phyloP scores from a whole-genome alignment of 352 stramenopile species.

The Plasmopara halstedii region DNA sequence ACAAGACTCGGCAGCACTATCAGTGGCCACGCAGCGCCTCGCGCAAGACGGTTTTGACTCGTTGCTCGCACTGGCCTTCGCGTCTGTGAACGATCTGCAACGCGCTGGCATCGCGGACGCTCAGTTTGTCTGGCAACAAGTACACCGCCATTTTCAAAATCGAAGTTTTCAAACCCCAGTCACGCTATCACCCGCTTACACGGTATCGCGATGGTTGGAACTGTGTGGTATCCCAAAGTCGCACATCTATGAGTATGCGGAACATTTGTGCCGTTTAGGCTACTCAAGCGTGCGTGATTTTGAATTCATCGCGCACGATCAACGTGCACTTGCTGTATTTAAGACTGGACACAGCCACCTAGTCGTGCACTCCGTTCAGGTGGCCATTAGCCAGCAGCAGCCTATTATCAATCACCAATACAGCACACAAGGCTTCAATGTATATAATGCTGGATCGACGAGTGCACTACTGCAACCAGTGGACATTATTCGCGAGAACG shows the following conservation, averaged over 20 bases:
- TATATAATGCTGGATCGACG: slow-evolving; percentile 27
- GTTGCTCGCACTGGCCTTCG: slow-evolving; percentile 44
- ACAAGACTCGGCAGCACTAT: slow-evolving; percentile 24
- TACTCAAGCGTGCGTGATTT: slow-evolving; percentile 54
- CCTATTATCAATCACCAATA: slow-evolving; percentile 21
- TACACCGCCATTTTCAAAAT: slow-evolving; percentile 35
- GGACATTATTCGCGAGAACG: slow-evolving; percentile 45
- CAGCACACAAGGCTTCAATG: slow-evolving; percentile 15
- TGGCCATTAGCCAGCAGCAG: slow-evolving; percentile 22
- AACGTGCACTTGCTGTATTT: slow-evolving; percentile 34
- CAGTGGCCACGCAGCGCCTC: slow-evolving; percentile 29
- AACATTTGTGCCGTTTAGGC: slow-evolving; percentile 45
- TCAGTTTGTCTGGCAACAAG: slow-evolving; percentile 36
- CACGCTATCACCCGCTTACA: slow-evolving; percentile 27
- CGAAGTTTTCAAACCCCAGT: slow-evolving; percentile 33
- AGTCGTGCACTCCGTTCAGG: slow-evolving; percentile 34
- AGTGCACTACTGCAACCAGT: slow-evolving; percentile 42
- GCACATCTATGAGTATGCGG: slow-evolving; percentile 44
- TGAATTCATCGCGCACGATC: slow-evolving; percentile 47
- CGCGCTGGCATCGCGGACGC: slow-evolving; percentile 43
- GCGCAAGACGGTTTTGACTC: slow-evolving; percentile 56
- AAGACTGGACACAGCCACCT: slow-evolving; percentile 39
- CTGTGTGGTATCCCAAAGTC: slow-evolving; percentile 41
- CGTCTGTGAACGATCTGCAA: slow-evolving; percentile 36
- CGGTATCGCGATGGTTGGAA: slow-evolving; percentile 57